Evolutionary conservation across 306 rosid species (phyloP).

Genomic region (Cicer yamashitae): DNA sequence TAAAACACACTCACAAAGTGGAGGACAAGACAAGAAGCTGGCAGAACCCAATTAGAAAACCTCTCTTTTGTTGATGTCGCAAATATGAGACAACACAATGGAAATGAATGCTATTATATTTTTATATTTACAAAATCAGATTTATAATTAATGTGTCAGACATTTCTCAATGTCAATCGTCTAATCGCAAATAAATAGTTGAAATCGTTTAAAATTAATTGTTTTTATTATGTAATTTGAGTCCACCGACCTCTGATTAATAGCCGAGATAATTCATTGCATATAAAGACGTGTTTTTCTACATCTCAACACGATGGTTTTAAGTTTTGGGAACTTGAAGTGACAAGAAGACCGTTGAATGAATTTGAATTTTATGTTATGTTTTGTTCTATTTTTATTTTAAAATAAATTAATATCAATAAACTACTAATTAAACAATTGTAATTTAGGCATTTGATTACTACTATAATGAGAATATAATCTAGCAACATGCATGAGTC

Average conservation of each 20-base stretch:
- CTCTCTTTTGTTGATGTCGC: background rate
- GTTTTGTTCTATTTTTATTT: background rate
- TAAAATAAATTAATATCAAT: background rate
- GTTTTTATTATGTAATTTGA: too few relatives aligned
- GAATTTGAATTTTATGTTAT: background rate
- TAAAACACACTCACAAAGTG: conserved; percentile 21
- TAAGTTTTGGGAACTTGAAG: too few relatives aligned
- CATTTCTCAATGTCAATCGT: too few relatives aligned
- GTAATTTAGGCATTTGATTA: background rate
- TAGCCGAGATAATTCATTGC: too few relatives aligned
- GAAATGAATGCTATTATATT: too few relatives aligned
- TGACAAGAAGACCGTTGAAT: background rate
- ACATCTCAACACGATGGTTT: too few relatives aligned
- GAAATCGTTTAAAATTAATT: too few relatives aligned
- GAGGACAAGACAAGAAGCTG: conserved; percentile 32
- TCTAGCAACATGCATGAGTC: conserved; percentile 15
- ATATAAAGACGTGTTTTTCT: too few relatives aligned
- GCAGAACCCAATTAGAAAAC: conserved; percentile 18
- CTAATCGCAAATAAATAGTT: too few relatives aligned
- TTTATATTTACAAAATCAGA: too few relatives aligned
- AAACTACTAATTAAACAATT: conserved; percentile 1
- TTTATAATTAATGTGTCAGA: too few relatives aligned
- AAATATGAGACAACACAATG: background rate
- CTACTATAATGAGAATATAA: conserved; percentile 19
- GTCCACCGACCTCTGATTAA: too few relatives aligned